Evolutionary conservation across 2,329 filamentous ascomycete genomes (phyloP).

Genomic region (Pseudogymnoascus sp.): DNA sequence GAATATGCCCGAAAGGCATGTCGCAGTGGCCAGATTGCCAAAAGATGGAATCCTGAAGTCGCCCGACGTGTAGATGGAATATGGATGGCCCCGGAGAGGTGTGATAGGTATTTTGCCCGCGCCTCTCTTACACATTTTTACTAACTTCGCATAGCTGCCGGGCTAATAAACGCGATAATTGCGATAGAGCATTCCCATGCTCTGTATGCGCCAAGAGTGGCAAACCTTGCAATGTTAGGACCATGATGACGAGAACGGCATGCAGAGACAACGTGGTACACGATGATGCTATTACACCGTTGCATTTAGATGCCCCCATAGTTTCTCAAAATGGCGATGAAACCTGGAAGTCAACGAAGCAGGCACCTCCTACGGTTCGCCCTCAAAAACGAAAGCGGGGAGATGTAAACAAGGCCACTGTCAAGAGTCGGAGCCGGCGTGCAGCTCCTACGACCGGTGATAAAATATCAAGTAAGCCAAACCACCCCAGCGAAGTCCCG

Average conservation of each 20-base stretch:
- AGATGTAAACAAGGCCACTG: background rate
- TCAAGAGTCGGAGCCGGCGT: background rate
- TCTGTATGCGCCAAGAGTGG: background rate
- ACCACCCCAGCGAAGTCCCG: background rate
- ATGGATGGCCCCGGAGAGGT: slow-evolving; percentile 10
- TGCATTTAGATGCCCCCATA: background rate
- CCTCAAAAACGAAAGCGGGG: background rate
- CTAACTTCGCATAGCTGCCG: background rate
- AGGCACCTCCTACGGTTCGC: background rate
- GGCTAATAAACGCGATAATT: background rate
- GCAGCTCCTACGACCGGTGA: background rate
- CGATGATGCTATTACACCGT: background rate
- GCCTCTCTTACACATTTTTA: background rate
- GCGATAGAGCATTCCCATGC: slow-evolving; percentile 4
- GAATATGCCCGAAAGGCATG: background rate
- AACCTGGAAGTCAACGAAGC: background rate
- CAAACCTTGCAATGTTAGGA: background rate
- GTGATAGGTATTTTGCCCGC: slow-evolving; percentile 2
- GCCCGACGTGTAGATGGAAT: slow-evolving; percentile 2
- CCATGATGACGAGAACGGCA: background rate
- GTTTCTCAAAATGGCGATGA: background rate
- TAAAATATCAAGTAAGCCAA: background rate
- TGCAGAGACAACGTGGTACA: background rate
- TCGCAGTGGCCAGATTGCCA: background rate
- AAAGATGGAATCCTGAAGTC: background rate